phyloP scores from a whole-genome alignment of 2,329 filamentous ascomycete genomes.

The Colletotrichum shisoi region DNA sequence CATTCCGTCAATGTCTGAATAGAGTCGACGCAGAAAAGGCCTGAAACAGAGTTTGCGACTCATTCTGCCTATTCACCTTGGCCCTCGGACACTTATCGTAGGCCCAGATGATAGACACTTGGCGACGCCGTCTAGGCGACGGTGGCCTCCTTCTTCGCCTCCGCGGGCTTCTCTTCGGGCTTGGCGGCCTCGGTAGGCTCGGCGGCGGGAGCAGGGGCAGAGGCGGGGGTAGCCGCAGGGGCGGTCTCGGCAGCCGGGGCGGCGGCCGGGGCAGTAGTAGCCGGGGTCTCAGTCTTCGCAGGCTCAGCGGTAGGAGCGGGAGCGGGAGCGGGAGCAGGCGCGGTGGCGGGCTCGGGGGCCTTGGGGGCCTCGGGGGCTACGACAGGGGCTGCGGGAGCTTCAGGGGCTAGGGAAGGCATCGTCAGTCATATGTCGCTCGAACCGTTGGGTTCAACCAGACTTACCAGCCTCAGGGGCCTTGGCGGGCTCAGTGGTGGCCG shows the following conservation, averaged over 20 bases:
- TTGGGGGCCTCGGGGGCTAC: conserved; percentile 44
- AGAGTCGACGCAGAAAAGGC: background rate
- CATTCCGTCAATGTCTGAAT: background rate
- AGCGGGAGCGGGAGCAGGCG: conserved; percentile 3
- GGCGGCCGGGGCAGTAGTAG: conserved; percentile 25
- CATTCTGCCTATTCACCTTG: background rate
- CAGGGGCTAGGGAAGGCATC: conserved; percentile 15
- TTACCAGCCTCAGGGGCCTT: conserved; percentile 36
- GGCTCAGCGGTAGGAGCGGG: conserved; percentile 45
- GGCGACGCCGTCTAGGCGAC: conserved; percentile 30
- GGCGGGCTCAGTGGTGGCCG: conserved; percentile 38
- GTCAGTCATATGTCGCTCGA: conserved; percentile 7
- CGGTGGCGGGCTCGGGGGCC: conserved; percentile 33
- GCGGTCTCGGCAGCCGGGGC: conserved; percentile 41
- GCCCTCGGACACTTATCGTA: background rate
- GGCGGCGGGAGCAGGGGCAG: conserved; percentile 42
- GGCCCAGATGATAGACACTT: background rate
- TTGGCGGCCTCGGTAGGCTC: conserved; percentile 43
- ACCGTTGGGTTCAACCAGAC: background rate
- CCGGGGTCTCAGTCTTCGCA: conserved; percentile 39
- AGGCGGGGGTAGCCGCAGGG: conserved; percentile 42
- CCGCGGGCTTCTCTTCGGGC: conserved; percentile 43
- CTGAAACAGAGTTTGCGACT: background rate
- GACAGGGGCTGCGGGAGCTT: conserved; percentile 34
- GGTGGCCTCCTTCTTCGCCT: conserved; percentile 43